Evolutionary conservation across 1,284 basidiomycete genomes (phyloP).

Genomic region (Puccinia horiana): DNA sequence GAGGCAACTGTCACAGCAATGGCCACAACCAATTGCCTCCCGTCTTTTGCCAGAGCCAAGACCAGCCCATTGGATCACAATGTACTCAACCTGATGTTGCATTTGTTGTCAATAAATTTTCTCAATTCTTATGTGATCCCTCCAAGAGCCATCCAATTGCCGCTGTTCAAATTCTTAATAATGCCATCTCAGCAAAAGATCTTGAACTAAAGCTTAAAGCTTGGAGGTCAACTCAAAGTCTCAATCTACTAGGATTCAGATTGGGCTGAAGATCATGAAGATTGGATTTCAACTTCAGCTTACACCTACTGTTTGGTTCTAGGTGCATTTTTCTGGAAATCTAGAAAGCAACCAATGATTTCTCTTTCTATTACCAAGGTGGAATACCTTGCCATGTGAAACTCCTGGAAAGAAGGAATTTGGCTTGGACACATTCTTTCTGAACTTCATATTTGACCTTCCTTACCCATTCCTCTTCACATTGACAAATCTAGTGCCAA

Average conservation of each 20-base stretch:
- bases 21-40: too few relatives aligned
- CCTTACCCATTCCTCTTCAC: too few relatives aligned
- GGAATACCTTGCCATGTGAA: too few relatives aligned
- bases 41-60: too few relatives aligned
- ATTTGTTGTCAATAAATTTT: slow-evolving; percentile 8
- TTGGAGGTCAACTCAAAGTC: neutral
- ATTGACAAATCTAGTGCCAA: too few relatives aligned
- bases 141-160: neutral
- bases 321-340: slow-evolving; percentile 19
- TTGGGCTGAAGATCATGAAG: neutral
- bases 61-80: too few relatives aligned
- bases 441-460: too few relatives aligned
- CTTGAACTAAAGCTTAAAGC: neutral
- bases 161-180: neutral
- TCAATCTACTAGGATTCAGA: neutral
- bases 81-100: slow-evolving; percentile 22
- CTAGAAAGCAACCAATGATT: too few relatives aligned
- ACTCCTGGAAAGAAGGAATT: neutral
- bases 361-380: too few relatives aligned
- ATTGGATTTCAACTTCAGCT: neutral
- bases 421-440: neutral
- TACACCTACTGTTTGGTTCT: neutral
- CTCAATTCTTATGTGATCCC: slow-evolving; percentile 29
- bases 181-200: neutral
- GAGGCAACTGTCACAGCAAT: too few relatives aligned